These are phyloP conservation scores for Chlorella variabilis DNA, from an alignment of 163 green algal species.

Conservation along the genomic window DNA sequence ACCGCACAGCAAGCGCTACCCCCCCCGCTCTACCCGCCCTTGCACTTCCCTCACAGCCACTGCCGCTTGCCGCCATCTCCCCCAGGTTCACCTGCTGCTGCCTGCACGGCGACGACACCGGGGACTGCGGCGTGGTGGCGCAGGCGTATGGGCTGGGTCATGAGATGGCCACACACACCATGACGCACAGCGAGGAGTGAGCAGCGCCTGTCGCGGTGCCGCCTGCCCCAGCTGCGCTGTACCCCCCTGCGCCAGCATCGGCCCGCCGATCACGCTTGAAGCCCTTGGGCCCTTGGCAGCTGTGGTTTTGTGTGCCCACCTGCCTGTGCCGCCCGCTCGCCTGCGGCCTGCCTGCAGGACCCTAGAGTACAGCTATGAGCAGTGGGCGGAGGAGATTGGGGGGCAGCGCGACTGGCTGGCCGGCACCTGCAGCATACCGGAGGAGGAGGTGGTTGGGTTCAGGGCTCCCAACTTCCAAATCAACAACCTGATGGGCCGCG, in stretches of 20 bases:
- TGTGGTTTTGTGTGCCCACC: neutral
- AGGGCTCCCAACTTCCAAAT: constrained; percentile 18
- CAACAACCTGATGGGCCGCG: constrained; percentile 16
- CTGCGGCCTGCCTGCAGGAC: constrained; percentile 14
- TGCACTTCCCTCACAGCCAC: too few species aligned
- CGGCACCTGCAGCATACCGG: neutral
- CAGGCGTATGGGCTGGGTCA: constrained; percentile 12
- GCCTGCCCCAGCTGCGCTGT: too few species aligned
- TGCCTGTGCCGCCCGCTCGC: neutral
- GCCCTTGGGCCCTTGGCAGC: too few species aligned
- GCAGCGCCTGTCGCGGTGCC: too few species aligned
- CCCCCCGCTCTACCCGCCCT: too few species aligned
- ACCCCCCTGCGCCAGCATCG: too few species aligned
- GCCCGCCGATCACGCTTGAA: too few species aligned
- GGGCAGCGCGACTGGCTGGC: constrained; percentile 21
- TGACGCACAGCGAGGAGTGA: constrained; percentile 14
- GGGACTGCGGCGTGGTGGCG: constrained; percentile 8
- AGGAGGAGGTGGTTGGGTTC: constrained; percentile 27
- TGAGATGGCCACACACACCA: constrained; percentile 12
- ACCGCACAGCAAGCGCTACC: too few species aligned
- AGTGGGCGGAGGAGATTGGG: constrained; percentile 8
- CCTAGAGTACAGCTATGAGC: neutral
- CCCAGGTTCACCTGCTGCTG: constrained; percentile 13
- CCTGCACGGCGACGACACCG: constrained; percentile 18
- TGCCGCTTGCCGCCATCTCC: neutral